Percentiles rank a stretch among this genome's conserved stretches.
These are phyloP conservation scores for Xylaria intraflava DNA, from an alignment of 495 filamentous ascomycete species.

Conservation along the genomic window DNA sequence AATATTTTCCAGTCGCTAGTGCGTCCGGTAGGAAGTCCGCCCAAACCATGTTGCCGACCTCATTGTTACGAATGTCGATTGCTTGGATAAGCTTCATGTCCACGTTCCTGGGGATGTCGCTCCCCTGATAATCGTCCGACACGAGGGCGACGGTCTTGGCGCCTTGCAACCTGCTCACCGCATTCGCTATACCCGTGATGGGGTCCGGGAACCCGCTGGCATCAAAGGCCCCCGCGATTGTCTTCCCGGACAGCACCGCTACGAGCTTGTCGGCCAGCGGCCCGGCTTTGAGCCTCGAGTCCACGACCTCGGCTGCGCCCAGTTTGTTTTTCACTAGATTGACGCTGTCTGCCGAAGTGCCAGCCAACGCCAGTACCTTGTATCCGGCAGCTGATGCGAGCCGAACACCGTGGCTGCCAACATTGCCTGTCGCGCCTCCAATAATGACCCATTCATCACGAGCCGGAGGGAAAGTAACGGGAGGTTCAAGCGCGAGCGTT, in stretches of 20 bases:
- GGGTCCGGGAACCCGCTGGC: constrained; percentile 1
- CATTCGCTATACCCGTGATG: constrained; percentile 3
- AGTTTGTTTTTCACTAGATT: constrained; percentile 41
- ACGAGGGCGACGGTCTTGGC: constrained; percentile 9
- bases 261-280: constrained; percentile 16
- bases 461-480: constrained; percentile 24
- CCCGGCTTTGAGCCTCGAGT: constrained; percentile 43
- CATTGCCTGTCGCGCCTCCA: constrained; percentile 30
- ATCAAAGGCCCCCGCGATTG: constrained; percentile 11
- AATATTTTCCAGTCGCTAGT: constrained; percentile 2
- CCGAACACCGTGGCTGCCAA: constrained; percentile 53
- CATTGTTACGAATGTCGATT: not conserved
- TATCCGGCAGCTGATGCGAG: constrained; percentile 49
- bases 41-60: constrained; percentile 1
- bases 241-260: constrained; percentile 20
- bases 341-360: constrained; percentile 45
- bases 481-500: constrained; percentile 24
- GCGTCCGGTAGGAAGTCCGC: constrained; percentile 15
- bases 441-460: constrained; percentile 35
- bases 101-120: not conserved
- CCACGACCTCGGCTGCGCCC: constrained; percentile 49
- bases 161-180: not conserved
- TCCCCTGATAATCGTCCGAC: not conserved
- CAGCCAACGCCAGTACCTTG: constrained; percentile 45
- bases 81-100: not conserved